Evolutionary conservation across 2,329 filamentous ascomycete species (phyloP).

Genomic region (Botrytis medusae): DNA sequence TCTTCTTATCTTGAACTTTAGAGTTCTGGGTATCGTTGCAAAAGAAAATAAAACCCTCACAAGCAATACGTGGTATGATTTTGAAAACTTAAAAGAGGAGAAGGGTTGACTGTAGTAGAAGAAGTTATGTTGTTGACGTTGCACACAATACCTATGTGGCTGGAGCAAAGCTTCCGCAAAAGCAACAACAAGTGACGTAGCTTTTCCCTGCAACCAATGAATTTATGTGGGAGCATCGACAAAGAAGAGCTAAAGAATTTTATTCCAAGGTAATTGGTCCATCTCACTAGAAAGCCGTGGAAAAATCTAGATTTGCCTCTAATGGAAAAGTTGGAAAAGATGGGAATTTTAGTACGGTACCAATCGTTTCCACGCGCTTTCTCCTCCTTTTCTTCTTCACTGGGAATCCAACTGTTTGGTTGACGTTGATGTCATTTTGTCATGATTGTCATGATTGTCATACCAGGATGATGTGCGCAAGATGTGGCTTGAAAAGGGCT

Average conservation of each 20-base stretch:
- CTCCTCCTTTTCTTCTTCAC: not conserved
- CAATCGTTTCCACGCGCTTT: not conserved
- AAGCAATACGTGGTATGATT: not conserved
- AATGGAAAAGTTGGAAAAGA: slow-evolving; percentile 20
- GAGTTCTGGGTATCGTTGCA: not conserved
- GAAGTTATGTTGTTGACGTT: slow-evolving; percentile 12
- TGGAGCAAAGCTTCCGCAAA: slow-evolving; percentile 16
- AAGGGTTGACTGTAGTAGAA: not conserved
- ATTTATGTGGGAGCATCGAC: not conserved
- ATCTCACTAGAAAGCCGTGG: not conserved
- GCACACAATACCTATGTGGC: slow-evolving; percentile 14
- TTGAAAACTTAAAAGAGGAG: not conserved
- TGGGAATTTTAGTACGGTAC: not conserved
- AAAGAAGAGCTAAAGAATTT: not conserved
- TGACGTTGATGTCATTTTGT: slow-evolving; percentile 14
- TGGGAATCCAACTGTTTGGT: not conserved
- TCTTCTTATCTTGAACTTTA: not conserved
- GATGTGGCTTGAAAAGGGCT: slow-evolving; percentile 5
- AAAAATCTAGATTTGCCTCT: slow-evolving; percentile 10
- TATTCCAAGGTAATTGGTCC: not conserved
- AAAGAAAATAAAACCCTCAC: not conserved
- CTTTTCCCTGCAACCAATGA: not conserved
- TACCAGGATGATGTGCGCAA: not conserved
- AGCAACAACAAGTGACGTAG: slow-evolving; percentile 2
- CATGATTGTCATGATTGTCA: not conserved